Evolutionary conservation across 805 yeast genomes (phyloP).

Genomic region (Candida germanica): DNA sequence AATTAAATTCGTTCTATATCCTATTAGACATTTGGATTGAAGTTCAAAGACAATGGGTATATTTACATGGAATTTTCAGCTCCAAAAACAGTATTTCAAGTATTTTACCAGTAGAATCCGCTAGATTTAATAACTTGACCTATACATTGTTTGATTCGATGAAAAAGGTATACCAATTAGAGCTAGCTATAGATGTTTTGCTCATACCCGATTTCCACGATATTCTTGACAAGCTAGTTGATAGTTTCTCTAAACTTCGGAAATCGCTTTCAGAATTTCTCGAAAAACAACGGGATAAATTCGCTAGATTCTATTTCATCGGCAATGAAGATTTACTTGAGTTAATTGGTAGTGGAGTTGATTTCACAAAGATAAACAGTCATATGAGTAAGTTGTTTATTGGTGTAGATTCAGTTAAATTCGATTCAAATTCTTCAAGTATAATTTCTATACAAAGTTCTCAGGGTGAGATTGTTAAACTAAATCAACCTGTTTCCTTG

Average conservation of each 20-base stretch:
- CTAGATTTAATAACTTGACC: slow-evolving; percentile 61
- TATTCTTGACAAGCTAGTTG: slow-evolving; percentile 49
- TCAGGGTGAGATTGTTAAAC: slow-evolving; percentile 57
- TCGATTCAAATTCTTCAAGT: slow-evolving; percentile 25
- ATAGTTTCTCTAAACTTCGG: slow-evolving; percentile 55
- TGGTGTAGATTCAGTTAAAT: slow-evolving; percentile 50
- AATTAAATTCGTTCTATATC: slow-evolving; percentile 47
- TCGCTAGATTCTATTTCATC: slow-evolving; percentile 80
- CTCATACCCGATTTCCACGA: slow-evolving; percentile 46
- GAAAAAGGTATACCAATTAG: slow-evolving; percentile 46
- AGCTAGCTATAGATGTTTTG: slow-evolving; percentile 54
- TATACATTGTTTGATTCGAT: slow-evolving; percentile 56
- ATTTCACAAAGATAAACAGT: slow-evolving; percentile 46
- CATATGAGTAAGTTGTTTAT: slow-evolving; percentile 71
- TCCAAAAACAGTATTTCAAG: slow-evolving; percentile 51
- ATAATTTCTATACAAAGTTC: slow-evolving; percentile 55
- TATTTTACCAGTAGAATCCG: slow-evolving; percentile 67
- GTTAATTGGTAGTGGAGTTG: slow-evolving; percentile 64
- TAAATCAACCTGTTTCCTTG: slow-evolving; percentile 44
- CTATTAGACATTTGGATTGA: slow-evolving; percentile 74
- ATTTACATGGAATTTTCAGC: slow-evolving; percentile 75
- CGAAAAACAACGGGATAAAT: slow-evolving; percentile 72
- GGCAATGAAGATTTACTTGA: slow-evolving; percentile 90
- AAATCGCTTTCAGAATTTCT: slow-evolving; percentile 72
- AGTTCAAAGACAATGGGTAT: slow-evolving; percentile 85